Base-by-base conservation (phyloP, 805 yeast genomes). In the Wickerhamiella azyma region DNA sequence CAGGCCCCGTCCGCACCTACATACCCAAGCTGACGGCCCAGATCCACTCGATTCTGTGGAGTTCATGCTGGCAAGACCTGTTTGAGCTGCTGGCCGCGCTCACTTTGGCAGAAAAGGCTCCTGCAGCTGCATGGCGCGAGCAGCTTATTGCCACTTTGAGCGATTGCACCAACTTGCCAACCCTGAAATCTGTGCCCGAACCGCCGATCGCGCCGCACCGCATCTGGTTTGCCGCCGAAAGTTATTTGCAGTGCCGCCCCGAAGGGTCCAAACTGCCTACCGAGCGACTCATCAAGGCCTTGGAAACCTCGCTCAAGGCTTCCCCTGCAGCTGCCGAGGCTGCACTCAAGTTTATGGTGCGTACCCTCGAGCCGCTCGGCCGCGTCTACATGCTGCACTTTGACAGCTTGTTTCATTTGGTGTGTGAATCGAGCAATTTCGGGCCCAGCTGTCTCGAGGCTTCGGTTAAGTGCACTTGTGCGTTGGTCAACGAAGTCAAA, bases 1-100 rank as follows among this genome's bases (percentile, higher is more conserved):
- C 58, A n/a, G 50, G 55, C 2, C 55, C 52, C 39, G 43, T 53
- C 46, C 54, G 58, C 6, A 53, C 52, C 9, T 46, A 45, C 30
- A 19, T 50, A 26, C 52, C 52, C 37, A 53, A 53, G 33, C 9
- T 45, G 11, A n/a, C 29, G 11, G 17, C 43, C 14, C 29, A 28
- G 9, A 11, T 36, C 2, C 35, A 24, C 24, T 24, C 37, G 9
- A 26, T 37, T 7, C 9, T 46, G 21, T 26, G 18, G 29, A 11
- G 43, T 5, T n/a, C 21, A 2, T 16, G 35, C 41, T 42, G 45
- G 42, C 19, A 26, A 16, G 47, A 33, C 3, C 51, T 46, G 7
- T 19, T 45, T 24, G 16, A 11, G 13, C 51, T 54, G 1, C 24
- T 47, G 11, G 55, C 55, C 2, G 39, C 45, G 10, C 32, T 51